Conservation (phyloP, 805 yeast species). For the Naumovozyma castellii region DNA sequence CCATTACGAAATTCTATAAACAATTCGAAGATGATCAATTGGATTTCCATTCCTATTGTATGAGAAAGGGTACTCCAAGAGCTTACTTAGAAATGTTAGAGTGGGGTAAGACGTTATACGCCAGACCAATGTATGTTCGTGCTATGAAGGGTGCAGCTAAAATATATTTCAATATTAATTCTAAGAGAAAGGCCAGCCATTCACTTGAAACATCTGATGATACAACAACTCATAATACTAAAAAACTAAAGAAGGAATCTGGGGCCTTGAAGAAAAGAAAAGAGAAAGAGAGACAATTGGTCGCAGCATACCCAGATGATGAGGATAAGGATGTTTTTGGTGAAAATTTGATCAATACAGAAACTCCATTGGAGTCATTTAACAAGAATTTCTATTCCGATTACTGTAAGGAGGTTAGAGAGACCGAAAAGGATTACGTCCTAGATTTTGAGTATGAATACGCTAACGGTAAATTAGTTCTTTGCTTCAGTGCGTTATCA, state of each 20-base stretch:
- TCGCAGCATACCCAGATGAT: conserved; percentile 37
- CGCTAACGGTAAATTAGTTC: conserved; percentile 23
- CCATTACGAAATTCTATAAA: conserved; percentile 56
- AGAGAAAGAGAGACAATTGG: conserved; percentile 41
- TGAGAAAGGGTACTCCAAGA: conserved; percentile 83
- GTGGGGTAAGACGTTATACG: conserved; percentile 74
- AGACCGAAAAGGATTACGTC: conserved; percentile 25
- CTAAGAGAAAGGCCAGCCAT: conserved; percentile 7
- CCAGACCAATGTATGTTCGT: conserved; percentile 63
- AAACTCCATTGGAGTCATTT: conserved; percentile 38
- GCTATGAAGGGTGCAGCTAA: conserved; percentile 56
- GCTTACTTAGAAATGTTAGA: conserved; percentile 64
- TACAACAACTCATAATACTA: conserved; percentile 22
- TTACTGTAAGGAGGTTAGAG: conserved; percentile 36
- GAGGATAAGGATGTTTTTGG: conserved; percentile 59
- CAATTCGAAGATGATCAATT: conserved; percentile 75
- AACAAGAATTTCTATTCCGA: conserved; percentile 34
- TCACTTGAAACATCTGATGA: conserved; percentile 7
- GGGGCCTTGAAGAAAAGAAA: conserved; percentile 40
- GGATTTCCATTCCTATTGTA: conserved; percentile 89
- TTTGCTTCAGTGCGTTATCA: conserved; percentile 23
- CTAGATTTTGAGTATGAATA: conserved; percentile 25
- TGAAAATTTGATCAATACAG: conserved; percentile 29
- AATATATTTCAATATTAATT: conserved; percentile 38
- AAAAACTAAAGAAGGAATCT: conserved; percentile 50